Conservation (phyloP, 2,329 filamentous ascomycete genomes). For the Aspergillus ruber region DNA sequence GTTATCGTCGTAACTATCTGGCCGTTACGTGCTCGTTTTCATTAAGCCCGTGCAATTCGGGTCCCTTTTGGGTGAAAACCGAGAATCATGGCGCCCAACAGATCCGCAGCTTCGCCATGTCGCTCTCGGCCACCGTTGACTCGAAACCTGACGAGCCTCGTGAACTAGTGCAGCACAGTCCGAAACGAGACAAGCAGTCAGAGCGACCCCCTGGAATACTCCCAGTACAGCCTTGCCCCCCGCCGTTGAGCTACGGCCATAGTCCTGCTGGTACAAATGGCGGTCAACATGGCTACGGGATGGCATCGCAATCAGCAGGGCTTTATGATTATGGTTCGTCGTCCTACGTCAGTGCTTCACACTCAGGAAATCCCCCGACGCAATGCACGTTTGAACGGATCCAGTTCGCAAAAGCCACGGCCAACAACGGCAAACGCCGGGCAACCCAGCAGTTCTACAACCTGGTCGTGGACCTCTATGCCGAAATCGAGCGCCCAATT, state of each 20-base stretch:
- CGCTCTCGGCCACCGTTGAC: conserved; percentile 75
- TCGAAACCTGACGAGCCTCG: conserved; percentile 68
- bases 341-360: conserved; percentile 23
- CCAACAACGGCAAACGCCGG: conserved; percentile 85
- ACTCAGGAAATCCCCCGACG: conserved; percentile 32
- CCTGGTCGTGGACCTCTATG: conserved; percentile 78
- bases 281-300: conserved; percentile 20
- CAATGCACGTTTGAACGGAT: conserved; percentile 76
- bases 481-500: conserved; percentile 50
- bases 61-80: conserved; percentile 53
- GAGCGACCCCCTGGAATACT: conserved; percentile 66
- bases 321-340: conserved; percentile 30
- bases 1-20: conserved; percentile 88
- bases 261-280: conserved; percentile 14
- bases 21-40: conserved; percentile 74
- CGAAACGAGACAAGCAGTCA: conserved; percentile 83
- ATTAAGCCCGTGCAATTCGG: conserved; percentile 55
- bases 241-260: conserved; percentile 32
- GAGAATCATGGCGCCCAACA: conserved; percentile 42
- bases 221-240: conserved; percentile 60
- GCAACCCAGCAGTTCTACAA: conserved; percentile 91
- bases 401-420: conserved; percentile 89
- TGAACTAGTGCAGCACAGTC: conserved; percentile 83
- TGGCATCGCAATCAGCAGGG: conserved; percentile 17
- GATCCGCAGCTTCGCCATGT: conserved; percentile 73